phyloP scores from a whole-genome alignment of 305 asterid species.

The Rubia peregrina region DNA sequence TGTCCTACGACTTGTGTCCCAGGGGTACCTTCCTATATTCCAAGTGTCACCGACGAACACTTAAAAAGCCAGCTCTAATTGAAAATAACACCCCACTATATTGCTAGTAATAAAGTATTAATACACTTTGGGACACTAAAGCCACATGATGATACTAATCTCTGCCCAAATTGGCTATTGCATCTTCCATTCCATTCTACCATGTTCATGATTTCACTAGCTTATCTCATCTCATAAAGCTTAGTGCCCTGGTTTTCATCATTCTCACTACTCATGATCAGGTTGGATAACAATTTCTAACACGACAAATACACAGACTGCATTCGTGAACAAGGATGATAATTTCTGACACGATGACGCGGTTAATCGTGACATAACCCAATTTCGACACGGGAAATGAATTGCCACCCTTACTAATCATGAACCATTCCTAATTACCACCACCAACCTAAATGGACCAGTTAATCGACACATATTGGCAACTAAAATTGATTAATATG shows the following conservation, averaged over 20 bases:
- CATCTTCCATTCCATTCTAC: not conserved
- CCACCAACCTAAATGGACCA: not conserved
- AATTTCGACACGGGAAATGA: too few relatives aligned
- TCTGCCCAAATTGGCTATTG: not conserved
- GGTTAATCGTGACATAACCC: too few relatives aligned
- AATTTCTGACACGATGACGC: too few relatives aligned
- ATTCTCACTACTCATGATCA: not conserved
- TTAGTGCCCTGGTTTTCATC: conserved; percentile 7
- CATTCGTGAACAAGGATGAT: too few relatives aligned
- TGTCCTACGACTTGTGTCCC: not conserved
- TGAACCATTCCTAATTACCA: not conserved
- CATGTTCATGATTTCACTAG: not conserved
- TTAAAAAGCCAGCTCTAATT: conserved; percentile 1
- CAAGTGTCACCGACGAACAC: conserved; percentile 19
- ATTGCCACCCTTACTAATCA: not conserved
- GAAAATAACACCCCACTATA: not conserved
- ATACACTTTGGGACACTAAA: not conserved
- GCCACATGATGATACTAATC: conserved; percentile 8
- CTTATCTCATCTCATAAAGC: conserved; percentile 5
- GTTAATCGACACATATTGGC: not conserved
- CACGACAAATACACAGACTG: not conserved
- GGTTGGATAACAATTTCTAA: not conserved
- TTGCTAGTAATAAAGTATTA: not conserved
- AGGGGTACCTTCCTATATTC: conserved; percentile 11
- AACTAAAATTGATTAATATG: not conserved